These are phyloP conservation scores for Xanthoconium purpureum DNA, from an alignment of 768 basidiomycete species.

Conservation along the genomic window DNA sequence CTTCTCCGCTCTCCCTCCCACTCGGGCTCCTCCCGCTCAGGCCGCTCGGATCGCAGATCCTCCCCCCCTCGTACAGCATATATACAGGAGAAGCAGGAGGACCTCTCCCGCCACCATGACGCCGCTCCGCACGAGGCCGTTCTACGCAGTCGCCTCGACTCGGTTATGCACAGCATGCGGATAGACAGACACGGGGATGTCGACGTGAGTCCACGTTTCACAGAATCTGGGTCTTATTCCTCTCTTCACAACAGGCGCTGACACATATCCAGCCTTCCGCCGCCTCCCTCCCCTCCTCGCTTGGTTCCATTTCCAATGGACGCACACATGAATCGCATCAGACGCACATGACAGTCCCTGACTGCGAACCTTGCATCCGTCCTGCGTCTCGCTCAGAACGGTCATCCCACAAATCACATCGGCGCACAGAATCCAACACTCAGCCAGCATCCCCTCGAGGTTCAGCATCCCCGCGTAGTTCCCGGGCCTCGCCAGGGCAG, in stretches of 20 bases:
- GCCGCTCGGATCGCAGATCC: constrained; percentile 16
- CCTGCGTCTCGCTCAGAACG: constrained; percentile 4
- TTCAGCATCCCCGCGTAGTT: constrained; percentile 12
- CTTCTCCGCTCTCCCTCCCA: constrained; percentile 26
- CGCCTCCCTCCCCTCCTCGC: constrained; percentile 29
- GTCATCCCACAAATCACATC: constrained; percentile 2
- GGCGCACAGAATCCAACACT: constrained; percentile 9
- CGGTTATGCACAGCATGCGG: constrained; percentile 40
- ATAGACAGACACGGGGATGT: constrained; percentile 22
- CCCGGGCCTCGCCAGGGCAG: constrained; percentile 13
- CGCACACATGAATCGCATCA: constrained; percentile 26
- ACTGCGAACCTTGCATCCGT: constrained; percentile 12
- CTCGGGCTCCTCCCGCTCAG: constrained; percentile 28
- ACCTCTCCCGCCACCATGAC: constrained; percentile 24
- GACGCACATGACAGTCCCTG: constrained; percentile 22
- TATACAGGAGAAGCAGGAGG: constrained; percentile 20
- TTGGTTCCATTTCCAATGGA: constrained; percentile 27
- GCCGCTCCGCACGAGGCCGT: constrained; percentile 52
- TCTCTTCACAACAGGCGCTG: constrained; percentile 18
- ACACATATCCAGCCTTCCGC: constrained; percentile 24
- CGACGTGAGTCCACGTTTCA: constrained; percentile 23
- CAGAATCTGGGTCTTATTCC: constrained; percentile 4
- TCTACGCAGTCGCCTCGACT: constrained; percentile 50
- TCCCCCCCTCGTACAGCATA: constrained; percentile 14
- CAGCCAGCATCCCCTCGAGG: constrained; percentile 9